Percentiles rank a stretch among this genome's conserved stretches.
Evolutionary conservation across 192 early-diverging fungal genomes (phyloP).

Genomic region (Mortierella antarctica): DNA sequence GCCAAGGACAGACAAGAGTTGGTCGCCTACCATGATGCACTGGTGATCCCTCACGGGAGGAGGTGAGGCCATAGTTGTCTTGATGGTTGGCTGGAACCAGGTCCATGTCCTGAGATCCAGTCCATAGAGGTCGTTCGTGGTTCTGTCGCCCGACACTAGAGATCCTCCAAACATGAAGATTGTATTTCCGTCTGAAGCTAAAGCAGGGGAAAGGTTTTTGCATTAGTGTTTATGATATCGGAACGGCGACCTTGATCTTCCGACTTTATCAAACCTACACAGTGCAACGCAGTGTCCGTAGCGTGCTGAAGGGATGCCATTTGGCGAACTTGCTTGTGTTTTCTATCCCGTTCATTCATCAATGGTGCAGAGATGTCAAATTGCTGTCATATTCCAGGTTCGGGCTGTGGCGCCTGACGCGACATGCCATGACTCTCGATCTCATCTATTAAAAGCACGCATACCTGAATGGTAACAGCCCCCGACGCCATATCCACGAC

Average conservation of each 20-base stretch:
- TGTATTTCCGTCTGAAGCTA: conserved; percentile 42
- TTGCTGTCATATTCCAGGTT: neutral
- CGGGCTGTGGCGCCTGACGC: no score
- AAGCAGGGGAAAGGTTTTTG: neutral
- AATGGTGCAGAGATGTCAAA: neutral
- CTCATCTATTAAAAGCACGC: neutral
- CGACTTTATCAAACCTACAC: conserved; percentile 18
- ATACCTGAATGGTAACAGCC: conserved; percentile 32
- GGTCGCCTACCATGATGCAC: conserved; percentile 40
- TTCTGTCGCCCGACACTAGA: conserved; percentile 6
- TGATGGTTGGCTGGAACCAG: conserved; percentile 17
- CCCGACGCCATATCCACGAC: conserved; percentile 33
- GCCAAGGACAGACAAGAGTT: conserved; percentile 32
- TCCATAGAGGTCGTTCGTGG: conserved; percentile 29
- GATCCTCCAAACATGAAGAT: conserved; percentile 45
- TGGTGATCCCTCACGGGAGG: conserved; percentile 41
- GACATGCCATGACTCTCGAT: no score
- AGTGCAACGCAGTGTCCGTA: conserved; percentile 42
- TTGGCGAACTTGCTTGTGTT: neutral
- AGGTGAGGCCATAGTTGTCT: neutral
- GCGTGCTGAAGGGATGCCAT: conserved; percentile 13
- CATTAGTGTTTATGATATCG: neutral
- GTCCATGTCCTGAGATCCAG: conserved; percentile 28
- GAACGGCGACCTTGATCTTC: neutral
- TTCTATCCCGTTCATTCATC: conserved; percentile 14